Evolutionary conservation across 75 land plant species (phyloP).

Genomic region (Chamaecyparis obtusa): DNA sequence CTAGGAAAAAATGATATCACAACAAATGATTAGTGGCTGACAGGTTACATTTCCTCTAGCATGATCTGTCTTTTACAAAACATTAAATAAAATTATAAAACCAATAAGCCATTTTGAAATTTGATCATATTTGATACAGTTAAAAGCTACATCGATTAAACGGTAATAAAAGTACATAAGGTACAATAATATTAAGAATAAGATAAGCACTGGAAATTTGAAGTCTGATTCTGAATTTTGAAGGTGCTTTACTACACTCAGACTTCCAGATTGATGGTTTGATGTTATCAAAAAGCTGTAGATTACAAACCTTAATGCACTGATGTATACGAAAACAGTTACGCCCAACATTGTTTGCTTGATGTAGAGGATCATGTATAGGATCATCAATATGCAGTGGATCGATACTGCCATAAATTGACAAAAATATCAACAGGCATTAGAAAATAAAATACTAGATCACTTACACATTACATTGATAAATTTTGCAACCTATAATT

Average conservation of each 20-base stretch:
- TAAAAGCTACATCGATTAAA: not conserved
- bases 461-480: not conserved
- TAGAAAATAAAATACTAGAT: not conserved
- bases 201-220: not conserved
- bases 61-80: not conserved
- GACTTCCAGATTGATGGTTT: not conserved
- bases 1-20: not conserved
- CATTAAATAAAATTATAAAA: not conserved
- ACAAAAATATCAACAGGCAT: not conserved
- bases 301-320: constrained; percentile 73
- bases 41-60: not conserved
- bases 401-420: constrained; percentile 71
- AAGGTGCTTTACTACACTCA: not conserved
- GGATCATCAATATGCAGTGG: constrained; percentile 96
- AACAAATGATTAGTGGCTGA: not conserved
- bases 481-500: not conserved
- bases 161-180: not conserved
- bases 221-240: not conserved
- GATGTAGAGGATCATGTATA: constrained; percentile 68
- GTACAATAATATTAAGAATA: not conserved
- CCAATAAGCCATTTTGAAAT: not conserved
- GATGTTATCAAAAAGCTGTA: not conserved
- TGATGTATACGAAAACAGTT: constrained; percentile 97
- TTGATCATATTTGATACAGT: not conserved
- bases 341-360: constrained; percentile 88